Percentiles rank a stretch among this genome's conserved stretches.
These are phyloP conservation scores for Streptanthus diversifolius DNA, from an alignment of 345 rosid genomes.

Conservation along the genomic window DNA sequence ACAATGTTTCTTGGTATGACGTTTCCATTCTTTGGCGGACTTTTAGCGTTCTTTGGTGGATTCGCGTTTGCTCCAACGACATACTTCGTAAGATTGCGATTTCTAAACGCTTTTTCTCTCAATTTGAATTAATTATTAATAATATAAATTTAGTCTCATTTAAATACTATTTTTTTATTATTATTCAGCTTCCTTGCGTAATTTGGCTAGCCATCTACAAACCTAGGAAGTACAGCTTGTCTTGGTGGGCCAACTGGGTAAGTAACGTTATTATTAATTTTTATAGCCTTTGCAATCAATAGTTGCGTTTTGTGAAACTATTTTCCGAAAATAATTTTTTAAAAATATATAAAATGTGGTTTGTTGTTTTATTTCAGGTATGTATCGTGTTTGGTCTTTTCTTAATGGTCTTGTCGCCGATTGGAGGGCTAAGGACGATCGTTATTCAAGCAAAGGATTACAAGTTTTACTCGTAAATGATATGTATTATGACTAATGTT, in stretches of 20 bases:
- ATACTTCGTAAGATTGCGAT: slow-evolving; percentile 51
- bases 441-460: slow-evolving; percentile 53
- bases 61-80: slow-evolving; percentile 86
- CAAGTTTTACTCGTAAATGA: slow-evolving; percentile 53
- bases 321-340: not conserved
- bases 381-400: slow-evolving; percentile 59
- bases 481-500: not conserved
- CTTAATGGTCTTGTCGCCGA: slow-evolving; percentile 65
- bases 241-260: slow-evolving; percentile 80
- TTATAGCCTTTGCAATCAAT: not conserved
- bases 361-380: slow-evolving; percentile 43
- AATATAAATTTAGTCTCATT: not conserved
- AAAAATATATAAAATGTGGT: not conserved
- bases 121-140: not conserved
- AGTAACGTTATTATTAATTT: not conserved
- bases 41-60: slow-evolving; percentile 84
- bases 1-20: slow-evolving; percentile 69
- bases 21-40: slow-evolving; percentile 77
- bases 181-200: slow-evolving; percentile 72
- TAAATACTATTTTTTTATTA: not conserved
- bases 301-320: not conserved
- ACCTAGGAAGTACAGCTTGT: slow-evolving; percentile 57
- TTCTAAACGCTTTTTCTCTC: not conserved
- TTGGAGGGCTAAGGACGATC: slow-evolving; percentile 76
- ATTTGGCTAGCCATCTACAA: slow-evolving; percentile 75